Percentiles rank a stretch among this genome's conserved stretches.
phyloP scores from a whole-genome alignment of 805 yeast species.

The Monosporozyma solicola region DNA sequence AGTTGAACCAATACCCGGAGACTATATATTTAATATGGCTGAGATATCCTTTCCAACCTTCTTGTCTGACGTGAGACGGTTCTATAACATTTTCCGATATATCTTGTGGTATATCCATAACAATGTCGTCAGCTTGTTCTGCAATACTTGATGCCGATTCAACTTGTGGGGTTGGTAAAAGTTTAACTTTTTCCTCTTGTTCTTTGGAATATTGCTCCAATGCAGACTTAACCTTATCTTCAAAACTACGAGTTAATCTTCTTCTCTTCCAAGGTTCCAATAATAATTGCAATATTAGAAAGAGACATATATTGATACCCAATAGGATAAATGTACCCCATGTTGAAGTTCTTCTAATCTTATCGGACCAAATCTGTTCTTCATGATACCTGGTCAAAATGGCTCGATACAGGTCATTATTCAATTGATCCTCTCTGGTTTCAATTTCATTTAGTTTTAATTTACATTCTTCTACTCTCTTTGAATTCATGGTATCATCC shows the following conservation, averaged over 20 bases:
- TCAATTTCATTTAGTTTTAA: slow-evolving; percentile 46
- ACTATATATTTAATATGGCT: background rate
- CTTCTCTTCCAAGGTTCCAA: slow-evolving; percentile 93
- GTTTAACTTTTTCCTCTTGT: background rate
- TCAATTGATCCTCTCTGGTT: slow-evolving; percentile 54
- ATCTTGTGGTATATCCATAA: background rate
- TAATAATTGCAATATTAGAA: slow-evolving; percentile 71
- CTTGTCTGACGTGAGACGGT: background rate
- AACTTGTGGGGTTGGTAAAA: background rate
- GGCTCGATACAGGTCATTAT: slow-evolving; percentile 58
- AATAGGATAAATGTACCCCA: slow-evolving; percentile 92
- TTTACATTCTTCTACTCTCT: slow-evolving; percentile 45
- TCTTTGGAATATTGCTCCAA: slow-evolving; percentile 30
- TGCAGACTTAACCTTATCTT: slow-evolving; percentile 58
- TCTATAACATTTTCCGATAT: too few species aligned
- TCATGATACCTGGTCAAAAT: slow-evolving; percentile 88
- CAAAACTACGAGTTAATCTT: slow-evolving; percentile 74
- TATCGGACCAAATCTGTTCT: slow-evolving; percentile 97
- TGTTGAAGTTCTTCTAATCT: slow-evolving; percentile 85
- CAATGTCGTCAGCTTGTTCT: background rate
- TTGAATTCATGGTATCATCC: slow-evolving; percentile 68
- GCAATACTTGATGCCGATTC: background rate
- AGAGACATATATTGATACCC: slow-evolving; percentile 75
- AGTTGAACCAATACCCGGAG: background rate
- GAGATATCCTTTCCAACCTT: background rate